Evolutionary conservation across 768 basidiomycete species (phyloP), one percentile per base, ranked within the genome.

Genomic region (Phaffia australis): DNA sequence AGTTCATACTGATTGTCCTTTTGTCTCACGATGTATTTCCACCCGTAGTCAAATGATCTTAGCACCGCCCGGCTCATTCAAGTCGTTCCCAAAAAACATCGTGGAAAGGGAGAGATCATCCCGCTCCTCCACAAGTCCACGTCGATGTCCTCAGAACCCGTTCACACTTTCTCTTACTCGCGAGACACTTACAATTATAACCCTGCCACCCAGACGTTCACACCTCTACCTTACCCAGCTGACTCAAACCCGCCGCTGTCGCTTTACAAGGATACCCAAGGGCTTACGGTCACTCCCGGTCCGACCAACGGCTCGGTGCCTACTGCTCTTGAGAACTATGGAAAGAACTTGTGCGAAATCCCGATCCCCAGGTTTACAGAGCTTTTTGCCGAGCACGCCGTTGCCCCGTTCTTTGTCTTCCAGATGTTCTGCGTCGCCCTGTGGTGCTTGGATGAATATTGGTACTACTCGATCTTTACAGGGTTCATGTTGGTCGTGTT

Each of bases 401-500:
- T 92, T 5, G 95, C 95, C 0, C 95, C 95, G 0, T 99, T 99
- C 82, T 99, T 99, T 77, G 95, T 99, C 30, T 99, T 99, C 78
- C 95, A 99, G 78, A 78, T 98, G 21, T 98, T 99, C 78, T 98
- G 95, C 70, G 95, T 97, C 1, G 91, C 89, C 0, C 79, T 99
- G 14, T 99, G 95, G 95, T 90, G 88, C 74, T 77, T 99, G 72
- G 95, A 99, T 72, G 95, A 98, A 75, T 99, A 98, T 76, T 97
- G 92, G 93, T 97, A 95, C 76, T 99, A 97, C 80, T 78, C 88
- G 64, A 76, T 99, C 50, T 99, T 99, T 79, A 98, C 95, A 1
- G 81, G 93, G 29, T 97, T 99, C 83, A 99, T 99, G 95, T 81
- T 99, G 47, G 79, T 99, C 56, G 87, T 95, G 70, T 99, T 99